Conservation (phyloP, 1,284 basidiomycete species). For the Marasmius tenuissimus region DNA sequence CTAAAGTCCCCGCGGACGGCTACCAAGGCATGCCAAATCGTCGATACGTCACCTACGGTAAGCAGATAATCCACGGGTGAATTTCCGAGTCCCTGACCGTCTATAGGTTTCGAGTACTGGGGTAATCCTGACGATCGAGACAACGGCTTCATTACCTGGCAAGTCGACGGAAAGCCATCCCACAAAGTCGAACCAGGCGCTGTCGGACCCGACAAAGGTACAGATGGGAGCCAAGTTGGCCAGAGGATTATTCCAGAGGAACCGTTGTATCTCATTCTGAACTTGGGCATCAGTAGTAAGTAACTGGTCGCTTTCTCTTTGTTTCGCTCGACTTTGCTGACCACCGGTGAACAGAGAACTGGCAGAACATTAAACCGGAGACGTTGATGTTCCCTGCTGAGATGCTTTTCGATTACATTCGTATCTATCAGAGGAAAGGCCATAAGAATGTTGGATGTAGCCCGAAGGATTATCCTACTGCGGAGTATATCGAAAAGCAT, state of each 20-base stretch:
- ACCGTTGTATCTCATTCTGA: conserved; percentile 67
- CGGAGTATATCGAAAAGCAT: conserved; percentile 61
- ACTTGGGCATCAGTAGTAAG: conserved; percentile 65
- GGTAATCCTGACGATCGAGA: conserved; percentile 51
- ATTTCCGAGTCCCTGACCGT: conserved; percentile 8
- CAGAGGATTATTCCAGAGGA: conserved; percentile 73
- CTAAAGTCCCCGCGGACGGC: conserved; percentile 49
- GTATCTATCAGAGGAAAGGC: conserved; percentile 67
- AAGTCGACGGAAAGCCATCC: conserved; percentile 49
- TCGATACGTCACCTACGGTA: conserved; percentile 49
- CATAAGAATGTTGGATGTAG: conserved; percentile 53
- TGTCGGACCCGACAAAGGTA: conserved; percentile 51
- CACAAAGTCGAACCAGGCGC: conserved; percentile 55
- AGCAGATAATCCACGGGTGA: conserved; percentile 3
- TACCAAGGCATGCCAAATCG: conserved; percentile 52
- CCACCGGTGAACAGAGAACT: conserved; percentile 43
- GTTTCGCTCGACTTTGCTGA: background rate
- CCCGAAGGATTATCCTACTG: conserved; percentile 60
- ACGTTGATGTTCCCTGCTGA: conserved; percentile 63
- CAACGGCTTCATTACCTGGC: conserved; percentile 70
- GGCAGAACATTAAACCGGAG: conserved; percentile 42
- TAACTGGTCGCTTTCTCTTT: conserved; percentile 15
- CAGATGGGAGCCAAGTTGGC: conserved; percentile 46
- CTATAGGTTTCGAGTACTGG: conserved; percentile 68
- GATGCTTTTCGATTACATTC: conserved; percentile 70